phyloP scores from a whole-genome alignment of 2,329 filamentous ascomycete genomes.

The Trichophyton schoenleinii region DNA sequence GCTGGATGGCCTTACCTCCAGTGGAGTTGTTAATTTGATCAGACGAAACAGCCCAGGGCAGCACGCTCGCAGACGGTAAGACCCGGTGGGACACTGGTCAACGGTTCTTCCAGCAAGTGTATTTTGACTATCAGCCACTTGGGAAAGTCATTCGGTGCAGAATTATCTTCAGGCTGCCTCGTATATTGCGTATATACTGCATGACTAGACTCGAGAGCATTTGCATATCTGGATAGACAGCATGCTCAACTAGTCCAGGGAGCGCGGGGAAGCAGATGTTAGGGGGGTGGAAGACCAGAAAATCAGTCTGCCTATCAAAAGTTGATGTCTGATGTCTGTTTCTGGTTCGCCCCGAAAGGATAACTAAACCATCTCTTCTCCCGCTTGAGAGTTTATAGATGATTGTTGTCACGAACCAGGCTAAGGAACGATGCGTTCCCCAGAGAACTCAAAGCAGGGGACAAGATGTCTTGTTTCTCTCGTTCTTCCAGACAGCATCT shows the following conservation, averaged over 20 bases:
- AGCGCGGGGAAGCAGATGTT: not conserved
- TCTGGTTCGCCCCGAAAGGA: not conserved
- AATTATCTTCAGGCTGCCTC: not conserved
- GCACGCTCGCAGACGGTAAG: not conserved
- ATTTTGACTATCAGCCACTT: not conserved
- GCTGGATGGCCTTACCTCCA: not conserved
- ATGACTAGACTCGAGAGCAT: not conserved
- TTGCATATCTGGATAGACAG: not conserved
- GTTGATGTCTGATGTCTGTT: not conserved
- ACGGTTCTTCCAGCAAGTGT: not conserved
- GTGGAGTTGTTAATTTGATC: not conserved
- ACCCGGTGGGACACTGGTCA: not conserved
- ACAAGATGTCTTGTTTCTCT: not conserved
- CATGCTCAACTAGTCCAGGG: not conserved
- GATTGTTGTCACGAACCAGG: not conserved
- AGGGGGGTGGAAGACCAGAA: not conserved
- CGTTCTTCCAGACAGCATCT: not conserved
- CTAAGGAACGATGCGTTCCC: not conserved
- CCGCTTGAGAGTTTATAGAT: too few species aligned
- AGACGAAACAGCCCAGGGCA: not conserved
- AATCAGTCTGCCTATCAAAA: not conserved
- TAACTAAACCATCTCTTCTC: not conserved
- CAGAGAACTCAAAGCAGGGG: not conserved
- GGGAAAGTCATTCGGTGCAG: not conserved
- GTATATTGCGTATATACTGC: not conserved